phyloP scores from a whole-genome alignment of 495 filamentous ascomycete species.

The Penicillium coffeae region DNA sequence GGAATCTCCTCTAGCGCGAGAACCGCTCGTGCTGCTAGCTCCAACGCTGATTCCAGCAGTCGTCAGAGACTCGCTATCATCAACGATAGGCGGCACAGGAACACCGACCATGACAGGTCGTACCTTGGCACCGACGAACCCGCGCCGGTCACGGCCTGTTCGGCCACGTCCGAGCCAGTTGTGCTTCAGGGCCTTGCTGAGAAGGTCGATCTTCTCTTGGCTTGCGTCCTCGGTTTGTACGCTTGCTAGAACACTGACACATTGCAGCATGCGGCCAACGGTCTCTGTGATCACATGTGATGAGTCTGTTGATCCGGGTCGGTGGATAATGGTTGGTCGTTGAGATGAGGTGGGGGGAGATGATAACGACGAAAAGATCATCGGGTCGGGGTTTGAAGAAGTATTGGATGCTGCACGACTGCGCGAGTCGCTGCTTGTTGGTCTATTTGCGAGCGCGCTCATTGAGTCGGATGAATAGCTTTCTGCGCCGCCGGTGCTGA shows the following conservation, averaged over 20 bases:
- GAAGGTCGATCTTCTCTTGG: slow-evolving; percentile 75
- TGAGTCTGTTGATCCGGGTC: slow-evolving; percentile 49
- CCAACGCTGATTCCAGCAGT: slow-evolving; percentile 26
- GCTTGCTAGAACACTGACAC: slow-evolving; percentile 81
- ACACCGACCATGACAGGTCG: slow-evolving; percentile 35
- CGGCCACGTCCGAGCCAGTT: slow-evolving; percentile 94
- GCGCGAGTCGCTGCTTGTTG: slow-evolving; percentile 45
- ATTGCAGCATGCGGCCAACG: slow-evolving; percentile 94
- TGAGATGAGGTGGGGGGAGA: slow-evolving; percentile 36
- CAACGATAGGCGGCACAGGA: slow-evolving; percentile 13
- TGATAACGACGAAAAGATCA: slow-evolving; percentile 51
- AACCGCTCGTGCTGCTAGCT: slow-evolving; percentile 23
- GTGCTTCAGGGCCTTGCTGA: slow-evolving; percentile 82
- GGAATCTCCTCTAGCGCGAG: slow-evolving; percentile 20
- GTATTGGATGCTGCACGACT: slow-evolving; percentile 84
- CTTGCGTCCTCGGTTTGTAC: slow-evolving; percentile 67
- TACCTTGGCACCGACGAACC: slow-evolving; percentile 73
- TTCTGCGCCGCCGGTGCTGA: slow-evolving; percentile 50
- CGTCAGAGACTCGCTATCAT: slow-evolving; percentile 22
- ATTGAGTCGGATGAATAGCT: slow-evolving; percentile 48
- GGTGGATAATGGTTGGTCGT: slow-evolving; percentile 42
- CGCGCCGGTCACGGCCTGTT: slow-evolving; percentile 82
- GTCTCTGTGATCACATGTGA: slow-evolving; percentile 84
- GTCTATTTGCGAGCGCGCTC: slow-evolving; percentile 35
- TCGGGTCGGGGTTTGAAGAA: slow-evolving; percentile 52